phyloP scores from a whole-genome alignment of 345 rosid genomes.

The Pugionium cornutum region DNA sequence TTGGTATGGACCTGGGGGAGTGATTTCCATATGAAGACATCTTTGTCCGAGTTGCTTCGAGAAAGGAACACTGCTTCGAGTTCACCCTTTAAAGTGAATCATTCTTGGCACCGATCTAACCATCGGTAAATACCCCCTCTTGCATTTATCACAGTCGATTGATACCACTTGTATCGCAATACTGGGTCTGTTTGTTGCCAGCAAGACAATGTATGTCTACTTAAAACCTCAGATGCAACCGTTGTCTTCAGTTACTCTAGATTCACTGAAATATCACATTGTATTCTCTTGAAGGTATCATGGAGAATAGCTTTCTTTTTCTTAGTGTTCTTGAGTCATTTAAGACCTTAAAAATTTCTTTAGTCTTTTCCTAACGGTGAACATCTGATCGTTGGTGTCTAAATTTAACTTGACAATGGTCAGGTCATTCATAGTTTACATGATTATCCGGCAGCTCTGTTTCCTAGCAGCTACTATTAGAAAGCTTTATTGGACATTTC shows the following conservation, averaged over 20 bases:
- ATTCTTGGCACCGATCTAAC: slow-evolving; percentile 24
- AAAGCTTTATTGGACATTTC: neutral
- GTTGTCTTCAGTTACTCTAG: slow-evolving; percentile 11
- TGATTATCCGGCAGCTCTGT: neutral
- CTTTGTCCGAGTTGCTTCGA: slow-evolving; percentile 50
- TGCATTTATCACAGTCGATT: slow-evolving; percentile 16
- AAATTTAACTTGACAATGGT: slow-evolving; percentile 23
- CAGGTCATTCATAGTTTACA: neutral
- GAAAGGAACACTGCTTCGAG: slow-evolving; percentile 41
- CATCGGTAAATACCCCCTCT: slow-evolving; percentile 28
- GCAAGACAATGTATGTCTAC: slow-evolving; percentile 5
- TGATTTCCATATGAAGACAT: slow-evolving; percentile 46
- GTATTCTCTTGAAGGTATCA: neutral
- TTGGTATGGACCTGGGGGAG: slow-evolving; percentile 13
- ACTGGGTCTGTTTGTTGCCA: slow-evolving; percentile 8
- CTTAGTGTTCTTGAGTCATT: neutral
- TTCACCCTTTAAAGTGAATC: slow-evolving; percentile 46
- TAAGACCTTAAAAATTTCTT: slow-evolving; percentile 13
- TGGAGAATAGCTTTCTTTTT: neutral
- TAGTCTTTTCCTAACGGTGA: slow-evolving; percentile 21
- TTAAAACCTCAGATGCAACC: slow-evolving; percentile 18
- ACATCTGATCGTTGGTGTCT: slow-evolving; percentile 26
- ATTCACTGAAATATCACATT: slow-evolving; percentile 15
- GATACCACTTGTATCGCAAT: slow-evolving; percentile 27
- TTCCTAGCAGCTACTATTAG: slow-evolving; percentile 10